Percentiles rank a stretch among this genome's conserved stretches.
Evolutionary conservation across 257 asterid species (phyloP).

Genomic region (Fraxinus cuspidata): DNA sequence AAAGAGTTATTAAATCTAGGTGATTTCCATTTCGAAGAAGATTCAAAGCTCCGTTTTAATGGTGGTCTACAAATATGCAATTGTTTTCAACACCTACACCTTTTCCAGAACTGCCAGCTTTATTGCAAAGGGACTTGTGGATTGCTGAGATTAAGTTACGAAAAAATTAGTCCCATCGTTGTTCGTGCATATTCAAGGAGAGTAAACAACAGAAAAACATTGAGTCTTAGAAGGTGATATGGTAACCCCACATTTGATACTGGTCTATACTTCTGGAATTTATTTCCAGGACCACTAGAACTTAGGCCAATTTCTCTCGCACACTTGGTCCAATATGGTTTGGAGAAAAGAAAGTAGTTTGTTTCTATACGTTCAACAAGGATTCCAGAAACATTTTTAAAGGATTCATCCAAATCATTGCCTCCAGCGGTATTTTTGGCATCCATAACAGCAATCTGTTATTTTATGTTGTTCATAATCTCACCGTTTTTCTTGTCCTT

Average conservation of each 20-base stretch:
- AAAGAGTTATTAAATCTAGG: conserved; percentile 82
- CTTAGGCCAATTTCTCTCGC: conserved; percentile 38
- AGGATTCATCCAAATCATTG: no score
- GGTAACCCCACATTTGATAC: conserved; percentile 44
- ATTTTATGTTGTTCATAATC: no score
- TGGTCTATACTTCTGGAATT: conserved; percentile 44
- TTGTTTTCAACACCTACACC: conserved; percentile 35
- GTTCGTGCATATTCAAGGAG: conserved; percentile 55
- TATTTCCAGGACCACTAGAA: conserved; percentile 43
- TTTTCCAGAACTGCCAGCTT: no score
- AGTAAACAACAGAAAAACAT: conserved; percentile 55
- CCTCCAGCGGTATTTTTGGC: no score
- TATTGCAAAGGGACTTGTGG: conserved; percentile 9
- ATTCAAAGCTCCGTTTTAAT: conserved; percentile 72
- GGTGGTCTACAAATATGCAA: conserved; percentile 69
- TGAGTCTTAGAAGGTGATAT: conserved; percentile 49
- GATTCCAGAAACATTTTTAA: no score
- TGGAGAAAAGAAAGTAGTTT: no score
- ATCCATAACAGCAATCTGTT: no score
- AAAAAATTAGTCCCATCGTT: conserved; percentile 56
- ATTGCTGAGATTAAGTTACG: conserved; percentile 47
- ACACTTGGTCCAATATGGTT: conserved; percentile 22
- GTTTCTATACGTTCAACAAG: no score
- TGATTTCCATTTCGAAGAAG: conserved; percentile 95
- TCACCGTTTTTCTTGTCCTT: no score